Percentiles rank a stretch among this genome's conserved stretches.
Evolutionary conservation across 2,329 filamentous ascomycete species (phyloP).

Genomic region (Exophiala aquamarina): DNA sequence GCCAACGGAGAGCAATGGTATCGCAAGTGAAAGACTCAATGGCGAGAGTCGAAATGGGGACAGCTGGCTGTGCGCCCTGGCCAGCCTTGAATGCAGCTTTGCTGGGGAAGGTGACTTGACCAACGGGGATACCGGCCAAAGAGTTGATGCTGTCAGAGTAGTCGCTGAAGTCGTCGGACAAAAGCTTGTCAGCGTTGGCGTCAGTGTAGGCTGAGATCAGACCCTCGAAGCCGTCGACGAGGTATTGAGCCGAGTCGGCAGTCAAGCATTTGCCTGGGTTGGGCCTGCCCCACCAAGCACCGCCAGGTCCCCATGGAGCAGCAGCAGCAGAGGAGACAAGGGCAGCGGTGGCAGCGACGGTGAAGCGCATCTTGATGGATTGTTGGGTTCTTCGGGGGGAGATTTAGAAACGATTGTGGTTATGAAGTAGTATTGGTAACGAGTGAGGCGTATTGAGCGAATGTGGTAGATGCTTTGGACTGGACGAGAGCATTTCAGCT

Average conservation of each 20-base stretch:
- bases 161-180: constrained; percentile 32
- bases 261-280: constrained; percentile 21
- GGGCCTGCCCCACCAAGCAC: constrained; percentile 7
- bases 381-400: background rate
- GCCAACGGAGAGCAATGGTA: constrained; percentile 34
- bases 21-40: constrained; percentile 33
- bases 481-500: too few relatives aligned
- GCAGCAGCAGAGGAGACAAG: constrained; percentile 20
- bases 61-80: constrained; percentile 29
- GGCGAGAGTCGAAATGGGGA: constrained; percentile 30
- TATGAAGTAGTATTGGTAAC: background rate
- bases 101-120: constrained; percentile 32
- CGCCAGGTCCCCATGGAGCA: constrained; percentile 14
- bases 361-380: constrained; percentile 18
- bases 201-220: constrained; percentile 21
- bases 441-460: background rate
- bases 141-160: constrained; percentile 37
- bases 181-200: constrained; percentile 18
- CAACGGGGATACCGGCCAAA: constrained; percentile 30
- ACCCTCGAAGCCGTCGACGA: constrained; percentile 18
- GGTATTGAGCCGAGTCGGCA: constrained; percentile 9
- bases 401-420: constrained; percentile 7
- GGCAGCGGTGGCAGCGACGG: constrained; percentile 16
- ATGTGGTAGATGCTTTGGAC: background rate
- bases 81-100: constrained; percentile 33